Percentiles rank a stretch among this genome's conserved stretches.
phyloP scores from a whole-genome alignment of 164 flowering plant genomes.

The Akebia trifoliata region DNA sequence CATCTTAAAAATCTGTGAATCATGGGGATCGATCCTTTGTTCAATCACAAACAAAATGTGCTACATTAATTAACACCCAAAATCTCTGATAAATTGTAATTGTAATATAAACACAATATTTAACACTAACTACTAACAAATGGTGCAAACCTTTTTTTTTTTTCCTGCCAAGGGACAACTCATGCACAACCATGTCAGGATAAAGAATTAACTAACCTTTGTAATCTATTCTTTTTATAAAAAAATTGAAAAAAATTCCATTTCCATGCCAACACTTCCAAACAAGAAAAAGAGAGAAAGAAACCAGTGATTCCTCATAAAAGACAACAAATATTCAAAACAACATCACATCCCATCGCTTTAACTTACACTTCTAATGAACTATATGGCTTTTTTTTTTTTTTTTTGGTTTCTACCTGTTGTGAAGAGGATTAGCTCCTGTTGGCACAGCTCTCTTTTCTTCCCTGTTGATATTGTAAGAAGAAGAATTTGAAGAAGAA shows the following conservation, averaged over 20 bases:
- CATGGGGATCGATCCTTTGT: no score
- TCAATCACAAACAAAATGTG: no score
- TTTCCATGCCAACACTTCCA: constrained; percentile 6
- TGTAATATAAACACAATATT: neutral
- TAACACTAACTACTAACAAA: neutral
- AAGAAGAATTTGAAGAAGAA: constrained; percentile 3
- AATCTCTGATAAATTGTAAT: no score
- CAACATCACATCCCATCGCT: neutral
- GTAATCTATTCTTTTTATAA: neutral
- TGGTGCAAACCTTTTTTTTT: neutral
- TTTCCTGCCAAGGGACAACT: constrained; percentile 13
- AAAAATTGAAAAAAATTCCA: neutral
- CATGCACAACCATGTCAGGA: constrained; percentile 19
- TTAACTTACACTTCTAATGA: neutral
- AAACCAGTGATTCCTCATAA: neutral
- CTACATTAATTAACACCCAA: no score
- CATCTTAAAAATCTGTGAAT: no score
- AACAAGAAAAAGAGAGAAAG: constrained; percentile 5
- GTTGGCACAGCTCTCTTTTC: constrained; percentile 30
- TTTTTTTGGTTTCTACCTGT: constrained; percentile 9
- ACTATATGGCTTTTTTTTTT: neutral
- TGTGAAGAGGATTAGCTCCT: constrained; percentile 34
- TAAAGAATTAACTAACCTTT: neutral
- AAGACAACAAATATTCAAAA: neutral
- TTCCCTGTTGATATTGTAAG: constrained; percentile 8